Evolutionary conservation across 495 filamentous ascomycete genomes (phyloP).

Genomic region (Neurospora sp.): DNA sequence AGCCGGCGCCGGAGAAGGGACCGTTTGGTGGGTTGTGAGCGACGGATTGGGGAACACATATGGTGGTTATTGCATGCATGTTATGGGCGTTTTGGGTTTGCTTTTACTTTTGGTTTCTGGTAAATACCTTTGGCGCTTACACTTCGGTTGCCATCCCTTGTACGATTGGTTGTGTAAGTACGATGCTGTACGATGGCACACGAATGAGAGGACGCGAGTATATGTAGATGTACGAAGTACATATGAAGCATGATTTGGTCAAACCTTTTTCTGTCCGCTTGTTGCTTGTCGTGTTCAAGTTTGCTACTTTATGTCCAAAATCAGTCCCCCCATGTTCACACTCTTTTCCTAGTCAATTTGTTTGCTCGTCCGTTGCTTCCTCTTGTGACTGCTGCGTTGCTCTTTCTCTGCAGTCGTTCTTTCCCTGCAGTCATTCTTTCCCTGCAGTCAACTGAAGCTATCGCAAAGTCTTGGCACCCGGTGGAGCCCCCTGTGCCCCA

Average conservation of each 20-base stretch:
- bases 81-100: not conserved
- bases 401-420: no score
- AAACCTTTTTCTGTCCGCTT: not conserved
- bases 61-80: not conserved
- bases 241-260: not conserved
- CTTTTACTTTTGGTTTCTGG: not conserved
- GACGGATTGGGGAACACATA: not conserved
- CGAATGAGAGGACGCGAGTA: not conserved
- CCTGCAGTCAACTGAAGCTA: not conserved
- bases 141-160: not conserved
- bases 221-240: not conserved
- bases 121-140: not conserved
- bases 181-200: not conserved
- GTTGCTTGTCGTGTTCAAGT: not conserved
- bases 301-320: not conserved
- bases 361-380: not conserved
- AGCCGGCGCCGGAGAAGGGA: not conserved
- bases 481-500: not conserved
- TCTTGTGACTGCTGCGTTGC: not conserved
- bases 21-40: not conserved
- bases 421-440: no score
- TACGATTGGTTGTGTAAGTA: not conserved
- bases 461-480: not conserved
- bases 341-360: not conserved
- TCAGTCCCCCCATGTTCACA: no score